Evolutionary conservation across 768 basidiomycete species (phyloP).

Genomic region (Lentinula guzmanii): DNA sequence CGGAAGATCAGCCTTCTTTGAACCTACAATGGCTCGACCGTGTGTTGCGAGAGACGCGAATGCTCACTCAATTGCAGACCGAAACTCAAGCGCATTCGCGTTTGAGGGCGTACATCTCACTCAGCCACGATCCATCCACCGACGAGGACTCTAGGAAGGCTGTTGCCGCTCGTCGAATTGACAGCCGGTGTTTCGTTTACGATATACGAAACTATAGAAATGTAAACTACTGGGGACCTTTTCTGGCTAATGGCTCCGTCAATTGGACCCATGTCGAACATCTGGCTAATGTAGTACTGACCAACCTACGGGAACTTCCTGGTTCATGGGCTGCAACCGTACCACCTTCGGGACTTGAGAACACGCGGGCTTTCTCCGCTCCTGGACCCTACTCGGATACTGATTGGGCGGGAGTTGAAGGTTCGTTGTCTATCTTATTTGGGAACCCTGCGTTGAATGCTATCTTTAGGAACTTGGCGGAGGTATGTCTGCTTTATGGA

Average conservation of each 20-base stretch:
- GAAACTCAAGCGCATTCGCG: constrained; percentile 31
- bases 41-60: constrained; percentile 30
- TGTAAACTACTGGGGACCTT: constrained; percentile 57
- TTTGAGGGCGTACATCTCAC: constrained; percentile 43
- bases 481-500: constrained; percentile 77
- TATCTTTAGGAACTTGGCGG: constrained; percentile 51
- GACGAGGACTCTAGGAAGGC: constrained; percentile 24
- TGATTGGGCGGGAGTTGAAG: constrained; percentile 76
- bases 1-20: constrained; percentile 22
- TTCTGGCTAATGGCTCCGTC: constrained; percentile 30
- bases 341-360: constrained; percentile 47
- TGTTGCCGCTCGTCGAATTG: constrained; percentile 26
- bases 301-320: constrained; percentile 46
- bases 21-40: constrained; percentile 42
- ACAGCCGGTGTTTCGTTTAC: constrained; percentile 57
- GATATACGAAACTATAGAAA: constrained; percentile 53
- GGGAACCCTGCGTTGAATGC: neutral
- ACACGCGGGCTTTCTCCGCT: constrained; percentile 49
- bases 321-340: constrained; percentile 25
- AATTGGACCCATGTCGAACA: constrained; percentile 65
- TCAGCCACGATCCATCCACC: constrained; percentile 22
- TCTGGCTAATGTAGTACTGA: constrained; percentile 46
- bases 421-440: constrained; percentile 14
- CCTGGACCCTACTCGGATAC: constrained; percentile 28
- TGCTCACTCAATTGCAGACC: constrained; percentile 22